Percentiles rank a stretch among this genome's conserved stretches.
Evolutionary conservation across 495 filamentous ascomycete species (phyloP).

Genomic region (Penicillium bovifimosum): DNA sequence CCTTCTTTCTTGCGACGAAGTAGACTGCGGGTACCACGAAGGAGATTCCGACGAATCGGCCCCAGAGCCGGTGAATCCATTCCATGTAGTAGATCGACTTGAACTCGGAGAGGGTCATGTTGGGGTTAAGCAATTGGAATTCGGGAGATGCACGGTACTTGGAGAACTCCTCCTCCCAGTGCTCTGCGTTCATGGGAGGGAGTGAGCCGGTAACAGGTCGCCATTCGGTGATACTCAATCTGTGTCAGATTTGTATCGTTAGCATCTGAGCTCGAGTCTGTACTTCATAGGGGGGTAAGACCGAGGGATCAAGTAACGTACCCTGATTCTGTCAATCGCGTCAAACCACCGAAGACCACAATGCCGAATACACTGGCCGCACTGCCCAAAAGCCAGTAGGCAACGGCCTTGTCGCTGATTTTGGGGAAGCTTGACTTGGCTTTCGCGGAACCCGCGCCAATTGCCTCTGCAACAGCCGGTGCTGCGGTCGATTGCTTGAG

Average conservation of each 20-base stretch:
- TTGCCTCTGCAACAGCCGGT: constrained; percentile 14
- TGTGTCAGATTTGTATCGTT: constrained; percentile 31
- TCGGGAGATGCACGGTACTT: constrained; percentile 90
- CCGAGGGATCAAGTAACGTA: constrained; percentile 33
- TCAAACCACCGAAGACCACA: constrained; percentile 91
- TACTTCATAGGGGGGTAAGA: neutral
- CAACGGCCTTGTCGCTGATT: constrained; percentile 65
- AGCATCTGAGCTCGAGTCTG: constrained; percentile 6
- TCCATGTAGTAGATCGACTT: constrained; percentile 99
- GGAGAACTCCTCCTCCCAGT: constrained; percentile 88
- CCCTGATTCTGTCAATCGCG: constrained; percentile 93
- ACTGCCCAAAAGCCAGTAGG: constrained; percentile 89
- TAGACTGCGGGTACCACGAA: constrained; percentile 84
- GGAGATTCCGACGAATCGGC: constrained; percentile 82
- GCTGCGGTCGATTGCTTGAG: constrained; percentile 24
- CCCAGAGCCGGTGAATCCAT: constrained; percentile 95
- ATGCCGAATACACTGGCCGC: constrained; percentile 93
- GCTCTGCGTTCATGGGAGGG: constrained; percentile 67
- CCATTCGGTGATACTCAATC: constrained; percentile 99
- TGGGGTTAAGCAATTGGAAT: constrained; percentile 80
- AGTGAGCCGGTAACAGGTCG: constrained; percentile 88
- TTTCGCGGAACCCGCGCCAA: constrained; percentile 23
- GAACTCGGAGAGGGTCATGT: constrained; percentile 89
- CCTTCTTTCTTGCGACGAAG: constrained; percentile 77
- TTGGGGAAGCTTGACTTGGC: constrained; percentile 59